These are phyloP conservation scores for Theobroma grandiflorum DNA, from an alignment of 441 rosid genomes.

Conservation along the genomic window DNA sequence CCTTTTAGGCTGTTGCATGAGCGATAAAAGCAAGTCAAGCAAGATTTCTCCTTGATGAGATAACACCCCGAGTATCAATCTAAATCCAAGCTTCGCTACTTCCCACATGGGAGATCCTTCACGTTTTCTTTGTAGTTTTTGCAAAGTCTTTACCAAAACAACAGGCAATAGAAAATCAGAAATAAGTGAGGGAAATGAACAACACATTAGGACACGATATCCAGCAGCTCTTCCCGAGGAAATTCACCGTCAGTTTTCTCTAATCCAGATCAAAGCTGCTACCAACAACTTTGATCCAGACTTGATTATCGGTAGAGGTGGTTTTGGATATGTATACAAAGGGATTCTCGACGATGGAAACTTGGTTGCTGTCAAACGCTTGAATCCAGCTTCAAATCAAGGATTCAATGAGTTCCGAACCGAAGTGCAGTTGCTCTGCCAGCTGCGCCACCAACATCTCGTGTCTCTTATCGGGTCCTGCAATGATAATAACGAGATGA, in stretches of 20 bases:
- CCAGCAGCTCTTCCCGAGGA: slow-evolving; percentile 16
- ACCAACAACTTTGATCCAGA: slow-evolving; percentile 40
- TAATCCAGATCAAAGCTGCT: slow-evolving; percentile 39
- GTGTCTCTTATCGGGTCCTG: slow-evolving; percentile 50
- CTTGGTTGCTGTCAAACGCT: not conserved
- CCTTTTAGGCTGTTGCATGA: no score
- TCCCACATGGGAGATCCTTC: not conserved
- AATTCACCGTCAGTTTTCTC: slow-evolving; percentile 33
- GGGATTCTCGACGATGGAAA: slow-evolving; percentile 37
- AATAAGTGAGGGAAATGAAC: no score
- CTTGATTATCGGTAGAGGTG: slow-evolving; percentile 38
- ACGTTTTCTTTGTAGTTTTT: not conserved
- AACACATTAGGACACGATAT: not conserved
- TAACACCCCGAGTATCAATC: not conserved
- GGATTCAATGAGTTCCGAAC: slow-evolving; percentile 35
- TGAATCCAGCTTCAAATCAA: not conserved
- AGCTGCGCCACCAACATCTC: slow-evolving; percentile 41
- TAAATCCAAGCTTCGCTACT: not conserved
- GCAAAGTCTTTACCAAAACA: not conserved
- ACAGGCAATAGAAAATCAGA: not conserved
- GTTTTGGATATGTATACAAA: slow-evolving; percentile 5
- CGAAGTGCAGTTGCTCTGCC: slow-evolving; percentile 46
- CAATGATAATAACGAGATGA: slow-evolving; percentile 36
- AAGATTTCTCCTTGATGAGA: not conserved
- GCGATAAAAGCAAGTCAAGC: not conserved